phyloP scores from a whole-genome alignment of 1,284 basidiomycete genomes.

The Ustilago nuda region DNA sequence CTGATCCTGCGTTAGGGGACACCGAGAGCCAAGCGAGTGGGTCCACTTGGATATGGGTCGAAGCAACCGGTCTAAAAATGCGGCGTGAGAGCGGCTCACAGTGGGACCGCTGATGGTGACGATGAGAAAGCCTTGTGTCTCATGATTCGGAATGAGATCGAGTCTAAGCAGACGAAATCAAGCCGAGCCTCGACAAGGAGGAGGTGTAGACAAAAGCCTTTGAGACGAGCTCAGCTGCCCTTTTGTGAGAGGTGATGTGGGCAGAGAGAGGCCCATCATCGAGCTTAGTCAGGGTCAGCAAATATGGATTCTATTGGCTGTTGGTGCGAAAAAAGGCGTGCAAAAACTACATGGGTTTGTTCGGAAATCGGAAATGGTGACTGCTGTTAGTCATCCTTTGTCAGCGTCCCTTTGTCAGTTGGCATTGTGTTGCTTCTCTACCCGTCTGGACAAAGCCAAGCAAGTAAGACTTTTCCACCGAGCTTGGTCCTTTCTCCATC shows the following conservation, averaged over 20 bases:
- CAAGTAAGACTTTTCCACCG: background rate
- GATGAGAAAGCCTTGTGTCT: constrained; percentile 4
- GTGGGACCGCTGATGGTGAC: background rate
- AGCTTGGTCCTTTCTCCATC: background rate
- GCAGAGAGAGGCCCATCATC: background rate
- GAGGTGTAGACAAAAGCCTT: background rate
- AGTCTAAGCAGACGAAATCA: constrained; percentile 1
- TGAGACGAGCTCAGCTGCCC: background rate
- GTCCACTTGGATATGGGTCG: no score
- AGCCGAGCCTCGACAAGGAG: background rate
- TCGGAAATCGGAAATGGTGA: background rate
- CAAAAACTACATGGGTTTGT: background rate
- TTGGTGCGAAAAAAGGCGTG: no score
- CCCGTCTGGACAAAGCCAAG: background rate
- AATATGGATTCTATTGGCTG: no score
- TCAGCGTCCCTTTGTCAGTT: background rate
- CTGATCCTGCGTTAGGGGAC: no score
- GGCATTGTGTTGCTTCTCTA: background rate
- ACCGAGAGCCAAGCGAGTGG: background rate
- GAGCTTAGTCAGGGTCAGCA: no score
- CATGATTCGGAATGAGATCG: background rate
- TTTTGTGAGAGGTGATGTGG: background rate
- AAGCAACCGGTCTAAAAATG: background rate
- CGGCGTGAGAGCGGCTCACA: constrained; percentile 1
- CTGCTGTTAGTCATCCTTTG: background rate